Percentiles rank a stretch among this genome's conserved stretches.
These are phyloP conservation scores for Saposhnikovia divaricata DNA, from an alignment of 129 eudicot species.

Conservation along the genomic window DNA sequence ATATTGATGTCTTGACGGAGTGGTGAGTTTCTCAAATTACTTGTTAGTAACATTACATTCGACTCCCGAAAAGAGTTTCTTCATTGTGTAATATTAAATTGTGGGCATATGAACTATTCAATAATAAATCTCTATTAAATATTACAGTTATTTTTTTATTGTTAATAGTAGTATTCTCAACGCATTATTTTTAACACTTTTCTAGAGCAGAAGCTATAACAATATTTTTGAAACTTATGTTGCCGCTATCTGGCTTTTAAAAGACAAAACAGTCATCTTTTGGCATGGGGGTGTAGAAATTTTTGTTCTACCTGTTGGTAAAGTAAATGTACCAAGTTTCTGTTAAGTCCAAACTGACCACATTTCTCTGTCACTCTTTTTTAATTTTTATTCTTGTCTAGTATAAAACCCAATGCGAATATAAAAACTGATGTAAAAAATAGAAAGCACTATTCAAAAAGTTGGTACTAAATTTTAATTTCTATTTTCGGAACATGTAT, in stretches of 20 bases:
- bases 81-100: not conserved
- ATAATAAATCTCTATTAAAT: no score
- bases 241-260: not conserved
- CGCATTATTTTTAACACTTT: no score
- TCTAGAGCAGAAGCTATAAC: not conserved
- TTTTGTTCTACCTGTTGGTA: not conserved
- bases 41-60: not conserved
- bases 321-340: not conserved
- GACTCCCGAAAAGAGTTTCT: not conserved
- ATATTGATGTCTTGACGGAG: conserved; percentile 90
- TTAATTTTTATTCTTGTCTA: not conserved
- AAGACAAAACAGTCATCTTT: not conserved
- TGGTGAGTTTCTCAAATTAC: conserved; percentile 40
- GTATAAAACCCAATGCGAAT: not conserved
- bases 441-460: not conserved
- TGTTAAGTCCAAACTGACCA: not conserved
- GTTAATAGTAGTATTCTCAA: not conserved
- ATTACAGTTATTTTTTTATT: not conserved
- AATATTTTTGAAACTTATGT: not conserved
- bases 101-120: not conserved
- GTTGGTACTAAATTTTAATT: not conserved
- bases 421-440: not conserved
- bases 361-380: not conserved
- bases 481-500: conserved; percentile 10
- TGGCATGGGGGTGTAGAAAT: not conserved